Evolutionary conservation across 495 filamentous ascomycete species (phyloP).

Genomic region (Tuber umbilicatum): DNA sequence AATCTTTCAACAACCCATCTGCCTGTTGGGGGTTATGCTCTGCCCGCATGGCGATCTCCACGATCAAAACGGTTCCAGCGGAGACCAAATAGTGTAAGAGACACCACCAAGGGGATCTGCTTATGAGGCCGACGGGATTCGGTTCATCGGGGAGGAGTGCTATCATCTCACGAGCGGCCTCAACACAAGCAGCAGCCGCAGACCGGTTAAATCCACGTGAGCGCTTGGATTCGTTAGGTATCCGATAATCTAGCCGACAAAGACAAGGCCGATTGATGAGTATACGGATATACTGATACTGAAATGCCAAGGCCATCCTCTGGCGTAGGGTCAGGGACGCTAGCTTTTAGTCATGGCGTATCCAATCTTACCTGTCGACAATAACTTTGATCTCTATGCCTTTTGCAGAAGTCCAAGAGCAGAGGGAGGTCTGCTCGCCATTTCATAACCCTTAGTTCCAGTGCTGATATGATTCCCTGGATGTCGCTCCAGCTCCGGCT

Average conservation of each 20-base stretch:
- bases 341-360: not conserved
- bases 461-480: slow-evolving; percentile 52
- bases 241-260: slow-evolving; percentile 49
- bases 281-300: slow-evolving; percentile 56
- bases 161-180: slow-evolving; percentile 53
- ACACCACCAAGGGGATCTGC: slow-evolving; percentile 57
- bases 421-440: slow-evolving; percentile 53
- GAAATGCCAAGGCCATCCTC: slow-evolving; percentile 50
- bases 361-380: slow-evolving; percentile 34
- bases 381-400: slow-evolving; percentile 27
- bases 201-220: slow-evolving; percentile 50
- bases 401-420: slow-evolving; percentile 48
- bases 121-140: slow-evolving; percentile 45
- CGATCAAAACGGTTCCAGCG: slow-evolving; percentile 53
- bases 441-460: slow-evolving; percentile 50
- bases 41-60: slow-evolving; percentile 52
- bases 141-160: slow-evolving; percentile 47
- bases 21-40: slow-evolving; percentile 54
- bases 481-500: slow-evolving; percentile 55
- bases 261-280: slow-evolving; percentile 58
- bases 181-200: slow-evolving; percentile 53
- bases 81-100: slow-evolving; percentile 59
- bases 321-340: slow-evolving; percentile 32
- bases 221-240: slow-evolving; percentile 45
- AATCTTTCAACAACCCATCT: slow-evolving; percentile 49